Evolutionary conservation across 805 yeast species (phyloP), one percentile per base, ranked within the genome.

Genomic region (Ogataea thermomethanolica): DNA sequence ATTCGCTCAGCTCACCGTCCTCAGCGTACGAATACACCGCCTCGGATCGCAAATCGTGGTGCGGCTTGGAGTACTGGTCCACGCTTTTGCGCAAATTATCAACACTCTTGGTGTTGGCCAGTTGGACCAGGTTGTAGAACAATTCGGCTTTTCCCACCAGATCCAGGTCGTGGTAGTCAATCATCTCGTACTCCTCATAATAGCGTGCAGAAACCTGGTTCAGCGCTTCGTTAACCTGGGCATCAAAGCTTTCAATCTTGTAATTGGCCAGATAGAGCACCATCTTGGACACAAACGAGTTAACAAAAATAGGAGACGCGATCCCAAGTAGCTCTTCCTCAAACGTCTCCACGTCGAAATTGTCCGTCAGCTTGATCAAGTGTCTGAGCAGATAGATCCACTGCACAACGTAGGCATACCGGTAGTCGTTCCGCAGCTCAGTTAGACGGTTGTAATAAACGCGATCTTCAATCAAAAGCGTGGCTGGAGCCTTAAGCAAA

Each of bases 241-340:
- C 45, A n/a, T 55, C 56, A 12, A 54, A 45, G 14, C 42, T 56
- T 7, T 53, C 57, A 51, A 53, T 52, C 37, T 58, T 62, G 33
- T 40, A 51, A 39, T 70, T 72, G 30, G 65, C 70, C 20, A 74
- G 54, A 25, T 58, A 58, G 28, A 67, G 61, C 28, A 74, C 58
- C 37, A 75, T 56, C 21, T 69, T 69, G 7, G 60, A 45, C 37
- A 74, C 69, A 25, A 78, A 62, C 43, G 65, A 71, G 41, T 67
- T 66, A 37, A 78, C 62, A 33, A 67, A 58, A 1, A 64, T 59
- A 11, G 73, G 75, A 15, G 58, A 57, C 1, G 65, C 62, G 15
- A 70, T 46, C 11, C 72, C 73, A 20, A 78, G 62, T 10, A 81
- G 60, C 49, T 81, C 88, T 50, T 79, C 79, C 51, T 81, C 88